Conservation (phyloP, 257 asterid species). For the Vinca minor region DNA sequence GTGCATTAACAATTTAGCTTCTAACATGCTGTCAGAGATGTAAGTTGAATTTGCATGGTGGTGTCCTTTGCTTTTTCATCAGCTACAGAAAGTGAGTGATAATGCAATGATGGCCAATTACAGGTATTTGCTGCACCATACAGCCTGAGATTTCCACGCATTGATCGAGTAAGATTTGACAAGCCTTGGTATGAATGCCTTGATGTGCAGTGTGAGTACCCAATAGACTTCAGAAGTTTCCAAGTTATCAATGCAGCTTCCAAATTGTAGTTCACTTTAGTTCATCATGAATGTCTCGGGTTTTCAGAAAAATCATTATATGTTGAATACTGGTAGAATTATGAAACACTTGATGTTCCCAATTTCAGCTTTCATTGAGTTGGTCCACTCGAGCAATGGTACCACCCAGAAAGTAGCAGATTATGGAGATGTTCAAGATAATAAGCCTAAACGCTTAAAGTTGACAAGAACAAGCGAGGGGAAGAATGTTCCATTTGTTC, state of each 20-base stretch:
- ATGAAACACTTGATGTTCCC: neutral
- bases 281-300: neutral
- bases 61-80: neutral
- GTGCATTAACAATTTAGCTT: neutral
- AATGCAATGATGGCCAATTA: conserved; percentile 11
- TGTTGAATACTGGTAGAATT: neutral
- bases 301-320: neutral
- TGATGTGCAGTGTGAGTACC: conserved; percentile 76
- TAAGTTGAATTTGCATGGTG: neutral
- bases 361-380: conserved; percentile 73
- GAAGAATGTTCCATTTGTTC: conserved; percentile 69
- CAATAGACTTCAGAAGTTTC: conserved; percentile 12
- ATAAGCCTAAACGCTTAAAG: conserved; percentile 46
- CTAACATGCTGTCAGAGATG: neutral
- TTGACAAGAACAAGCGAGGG: conserved; percentile 40
- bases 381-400: conserved; percentile 94
- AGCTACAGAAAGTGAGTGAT: neutral
- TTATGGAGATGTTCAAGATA: conserved; percentile 34
- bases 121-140: conserved; percentile 98
- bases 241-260: conserved; percentile 15
- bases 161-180: conserved; percentile 87
- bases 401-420: conserved; percentile 52
- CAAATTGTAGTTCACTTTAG: conserved; percentile 3
- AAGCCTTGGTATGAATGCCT: conserved; percentile 99
- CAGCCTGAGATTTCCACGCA: conserved; percentile 96